Base-by-base conservation (phyloP, 2,329 filamentous ascomycete genomes). In the Phialemonium atrogriseum region DNA sequence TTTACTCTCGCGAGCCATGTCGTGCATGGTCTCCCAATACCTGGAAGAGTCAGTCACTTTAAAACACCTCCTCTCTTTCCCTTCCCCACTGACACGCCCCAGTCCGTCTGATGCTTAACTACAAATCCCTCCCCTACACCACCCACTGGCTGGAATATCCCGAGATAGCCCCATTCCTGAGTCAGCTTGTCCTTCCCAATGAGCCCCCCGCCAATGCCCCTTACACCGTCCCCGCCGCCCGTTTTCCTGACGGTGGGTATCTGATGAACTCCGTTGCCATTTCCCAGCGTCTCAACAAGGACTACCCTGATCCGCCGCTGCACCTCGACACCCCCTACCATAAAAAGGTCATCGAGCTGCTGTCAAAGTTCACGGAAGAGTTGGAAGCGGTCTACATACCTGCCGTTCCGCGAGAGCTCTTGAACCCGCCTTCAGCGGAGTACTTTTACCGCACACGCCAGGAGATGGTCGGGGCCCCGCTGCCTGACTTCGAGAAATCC, bases 211-310 rank as follows among this genome's bases (percentile, higher is more conserved):
- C n/a, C n/a, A n/a, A 54, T 21, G 47, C 47, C 18, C 41, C 51
- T 23, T 79, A 75, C 52, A 71, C 66, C 10, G 66, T 68, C 33
- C 79, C 79, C 0, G 59, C 71, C 2, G 58, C 80, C 40, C 59
- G 53, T 11, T 60, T 77, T 27, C 61, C 68, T 0, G 66, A 77
- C 28, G 73, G 71, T 12, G 68, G 50, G 1, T 77, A 71, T 45
- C 42, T 80, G 7, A 81, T 77, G 70, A 78, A 85, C 48, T 80
- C 75, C 2, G 59, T 56, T 39, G 55, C 56, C 25, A 85, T 86
- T 40, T 75, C 70, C 10, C 42, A 55, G 10, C 60, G 60, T 12
- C 60, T 86, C 20, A 79, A 85, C 46, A 55, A 64, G 32, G 54
- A 57, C 1, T 60, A 81, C 40, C 79, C 80, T 0, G 52, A 60